phyloP scores from a whole-genome alignment of 768 basidiomycete species.

The Amylocystis lapponica region DNA sequence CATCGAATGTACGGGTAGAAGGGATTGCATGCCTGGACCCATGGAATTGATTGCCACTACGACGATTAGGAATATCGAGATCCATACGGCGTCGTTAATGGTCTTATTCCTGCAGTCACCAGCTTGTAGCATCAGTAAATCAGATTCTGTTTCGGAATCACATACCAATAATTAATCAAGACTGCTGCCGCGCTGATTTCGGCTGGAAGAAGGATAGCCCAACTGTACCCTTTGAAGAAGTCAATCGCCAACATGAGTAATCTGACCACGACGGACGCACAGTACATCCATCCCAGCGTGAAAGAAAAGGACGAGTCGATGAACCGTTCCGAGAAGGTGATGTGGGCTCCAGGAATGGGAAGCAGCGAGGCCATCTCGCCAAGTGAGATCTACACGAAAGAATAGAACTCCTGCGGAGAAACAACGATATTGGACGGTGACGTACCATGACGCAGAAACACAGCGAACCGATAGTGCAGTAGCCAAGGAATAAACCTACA shows the following conservation, averaged over 20 bases:
- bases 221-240: slow-evolving; percentile 23
- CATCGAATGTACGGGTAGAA: neutral
- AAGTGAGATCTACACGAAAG: slow-evolving; percentile 12
- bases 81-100: slow-evolving; percentile 42
- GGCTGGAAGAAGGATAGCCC: slow-evolving; percentile 29
- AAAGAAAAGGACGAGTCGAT: slow-evolving; percentile 38
- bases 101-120: neutral
- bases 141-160: too few species aligned
- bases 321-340: slow-evolving; percentile 39
- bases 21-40: slow-evolving; percentile 25
- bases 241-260: neutral
- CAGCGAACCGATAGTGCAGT: slow-evolving; percentile 27
- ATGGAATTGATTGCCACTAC: slow-evolving; percentile 40
- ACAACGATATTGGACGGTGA: neutral
- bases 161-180: slow-evolving; percentile 42
- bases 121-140: neutral
- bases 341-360: slow-evolving; percentile 38
- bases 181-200: slow-evolving; percentile 45
- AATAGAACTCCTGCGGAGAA: neutral
- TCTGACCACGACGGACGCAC: slow-evolving; percentile 4
- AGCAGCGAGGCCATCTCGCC: slow-evolving; percentile 40
- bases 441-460: slow-evolving; percentile 32
- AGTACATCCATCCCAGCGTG: slow-evolving; percentile 35
- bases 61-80: slow-evolving; percentile 43
- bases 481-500: slow-evolving; percentile 36